Base-by-base conservation (phyloP, 2,329 filamentous ascomycete genomes). In the Neopestalotiopsis sp. region DNA sequence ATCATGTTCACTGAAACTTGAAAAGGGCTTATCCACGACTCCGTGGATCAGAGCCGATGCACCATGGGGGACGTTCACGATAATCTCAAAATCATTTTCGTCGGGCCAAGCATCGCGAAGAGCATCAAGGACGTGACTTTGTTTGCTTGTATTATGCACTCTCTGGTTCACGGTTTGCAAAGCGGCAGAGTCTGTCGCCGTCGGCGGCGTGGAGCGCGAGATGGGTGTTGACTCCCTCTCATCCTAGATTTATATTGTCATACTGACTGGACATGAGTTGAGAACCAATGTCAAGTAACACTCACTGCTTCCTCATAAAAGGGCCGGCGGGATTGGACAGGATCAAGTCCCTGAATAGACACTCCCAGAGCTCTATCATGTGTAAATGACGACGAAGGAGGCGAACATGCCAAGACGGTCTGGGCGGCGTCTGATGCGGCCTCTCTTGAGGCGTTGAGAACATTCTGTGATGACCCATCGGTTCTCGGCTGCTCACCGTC, bases 1-100 rank as follows among this genome's bases (percentile, higher is more conserved):
- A 20, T 20, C 32, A 24, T n/a, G 71, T 24, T 13, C 65, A 17
- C 24, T 59, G 28, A 38, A 66, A 84, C 69, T 6, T 0, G 77
- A 73, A 60, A 32, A 60, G 10, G 57, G 57, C 3, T 30, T 52
- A 20, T 52, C 45, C 45, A 52, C 45, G 20, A 52, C 20, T 52
- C 17, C 45, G 45, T 52, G 45, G 10, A 52, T 17, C 0, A 52
- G 45, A 1, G 5, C 45, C 45, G 45, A 52, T 17, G 6, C 6
- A 17, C 45, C 45, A 20, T 52, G 45, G 17, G 45, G 45, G n/a
- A 24, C 20, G 45, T n/a, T 9, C 7, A 52, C 45, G 45, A 52
- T 52, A 20, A 52, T 24, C 45, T 52, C 17, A 17, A 52, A 1
- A 52, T 52, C 45, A 24, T 52, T 4, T 4, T 24, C 14, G 10